Percentiles rank a stretch among this genome's conserved stretches.
These are phyloP conservation scores for Gautieria morchelliformis DNA, from an alignment of 768 basidiomycete species.

Conservation along the genomic window DNA sequence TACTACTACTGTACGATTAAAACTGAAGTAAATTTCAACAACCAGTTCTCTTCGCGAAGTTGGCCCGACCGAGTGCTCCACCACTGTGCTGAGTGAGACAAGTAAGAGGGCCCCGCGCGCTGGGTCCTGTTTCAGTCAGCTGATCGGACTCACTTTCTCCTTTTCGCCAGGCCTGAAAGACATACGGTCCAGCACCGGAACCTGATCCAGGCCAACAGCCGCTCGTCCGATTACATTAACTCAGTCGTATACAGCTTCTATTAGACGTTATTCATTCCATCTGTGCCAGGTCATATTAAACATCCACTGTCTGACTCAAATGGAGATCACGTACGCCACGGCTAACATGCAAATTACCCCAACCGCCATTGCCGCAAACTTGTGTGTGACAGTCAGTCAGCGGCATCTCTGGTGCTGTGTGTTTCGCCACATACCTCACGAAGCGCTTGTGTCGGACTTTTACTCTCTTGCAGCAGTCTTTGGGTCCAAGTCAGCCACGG, in stretches of 20 bases:
- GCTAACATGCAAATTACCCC: constrained; percentile 88
- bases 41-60: too few species aligned
- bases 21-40: too few species aligned
- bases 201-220: too few species aligned
- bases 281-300: constrained; percentile 25
- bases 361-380: constrained; percentile 88
- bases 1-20: too few species aligned
- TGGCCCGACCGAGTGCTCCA: too few species aligned
- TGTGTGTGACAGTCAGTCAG: constrained; percentile 21
- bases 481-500: constrained; percentile 3
- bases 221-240: too few species aligned
- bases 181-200: too few species aligned
- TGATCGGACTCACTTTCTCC: not conserved
- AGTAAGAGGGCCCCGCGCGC: too few species aligned
- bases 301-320: not conserved
- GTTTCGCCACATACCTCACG: constrained; percentile 66
- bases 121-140: too few species aligned
- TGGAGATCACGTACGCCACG: constrained; percentile 62
- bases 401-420: too few species aligned
- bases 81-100: too few species aligned
- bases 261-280: constrained; percentile 56
- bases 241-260: too few species aligned
- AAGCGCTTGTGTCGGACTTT: constrained; percentile 79
- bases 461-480: constrained; percentile 79
- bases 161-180: not conserved